Conservation (phyloP, 345 rosid species). For the Arabidopsis thaliana region DNA sequence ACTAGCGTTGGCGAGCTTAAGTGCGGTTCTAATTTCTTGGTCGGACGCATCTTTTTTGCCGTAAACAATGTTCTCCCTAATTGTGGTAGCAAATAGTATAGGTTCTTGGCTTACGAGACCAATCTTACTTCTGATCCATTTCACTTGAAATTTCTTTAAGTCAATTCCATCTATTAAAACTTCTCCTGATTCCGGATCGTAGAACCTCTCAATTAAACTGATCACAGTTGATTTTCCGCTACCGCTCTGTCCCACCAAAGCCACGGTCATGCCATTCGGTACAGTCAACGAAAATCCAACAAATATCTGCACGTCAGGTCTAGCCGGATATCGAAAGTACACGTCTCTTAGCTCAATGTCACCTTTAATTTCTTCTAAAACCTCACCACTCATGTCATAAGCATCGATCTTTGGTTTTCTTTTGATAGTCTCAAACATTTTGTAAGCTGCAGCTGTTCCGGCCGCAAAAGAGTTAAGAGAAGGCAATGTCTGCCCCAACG, state of each 20-base stretch:
- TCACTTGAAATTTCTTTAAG: conserved; percentile 35
- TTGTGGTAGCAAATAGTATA: conserved; percentile 40
- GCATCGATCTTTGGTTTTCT: conserved; percentile 48
- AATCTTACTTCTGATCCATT: conserved; percentile 34
- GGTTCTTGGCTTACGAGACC: conserved; percentile 54
- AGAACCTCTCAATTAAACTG: conserved; percentile 51
- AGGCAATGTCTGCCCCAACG: neutral
- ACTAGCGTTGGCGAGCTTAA: neutral
- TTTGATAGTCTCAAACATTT: conserved; percentile 48
- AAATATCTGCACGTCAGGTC: conserved; percentile 49
- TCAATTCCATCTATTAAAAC: conserved; percentile 46
- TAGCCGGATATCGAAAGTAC: conserved; percentile 48
- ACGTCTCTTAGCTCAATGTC: conserved; percentile 44
- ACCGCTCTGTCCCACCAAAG: conserved; percentile 56
- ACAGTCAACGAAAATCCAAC: conserved; percentile 46
- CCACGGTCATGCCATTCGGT: conserved; percentile 43
- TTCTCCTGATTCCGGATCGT: conserved; percentile 48
- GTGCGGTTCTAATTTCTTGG: neutral
- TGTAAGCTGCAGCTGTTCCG: conserved; percentile 18
- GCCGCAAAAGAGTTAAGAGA: neutral
- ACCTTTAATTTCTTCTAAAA: conserved; percentile 41
- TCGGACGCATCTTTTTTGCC: neutral
- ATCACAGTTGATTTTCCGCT: conserved; percentile 55
- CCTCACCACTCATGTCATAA: conserved; percentile 32
- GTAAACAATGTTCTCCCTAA: conserved; percentile 46